Evolutionary conservation across 2,329 filamentous ascomycete species (phyloP).

Genomic region (Pyrenochaeta sp.): DNA sequence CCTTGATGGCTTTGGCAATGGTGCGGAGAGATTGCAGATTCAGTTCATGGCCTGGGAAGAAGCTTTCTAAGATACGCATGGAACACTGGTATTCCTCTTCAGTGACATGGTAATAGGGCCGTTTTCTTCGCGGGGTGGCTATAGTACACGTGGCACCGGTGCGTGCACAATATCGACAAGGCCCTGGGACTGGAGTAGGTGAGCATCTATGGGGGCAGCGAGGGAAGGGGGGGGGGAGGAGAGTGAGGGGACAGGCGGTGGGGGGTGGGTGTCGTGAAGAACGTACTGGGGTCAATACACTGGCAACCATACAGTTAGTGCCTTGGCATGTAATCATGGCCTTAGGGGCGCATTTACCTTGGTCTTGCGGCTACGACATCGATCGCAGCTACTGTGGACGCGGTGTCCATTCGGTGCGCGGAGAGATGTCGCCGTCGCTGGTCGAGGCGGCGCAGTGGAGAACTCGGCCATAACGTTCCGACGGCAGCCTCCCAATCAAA

Average conservation of each 20-base stretch:
- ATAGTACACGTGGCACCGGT: slow-evolving; percentile 47
- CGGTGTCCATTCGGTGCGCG: slow-evolving; percentile 41
- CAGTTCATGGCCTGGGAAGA: slow-evolving; percentile 48
- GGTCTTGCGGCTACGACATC: slow-evolving; percentile 49
- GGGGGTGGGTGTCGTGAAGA: slow-evolving; percentile 4
- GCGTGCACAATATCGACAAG: slow-evolving; percentile 49
- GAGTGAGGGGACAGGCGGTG: neutral
- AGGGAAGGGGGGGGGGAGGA: too few relatives aligned
- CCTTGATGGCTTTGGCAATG: slow-evolving; percentile 43
- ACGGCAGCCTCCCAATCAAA: slow-evolving; percentile 13
- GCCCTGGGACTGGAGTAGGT: slow-evolving; percentile 45
- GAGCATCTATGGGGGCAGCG: too few relatives aligned
- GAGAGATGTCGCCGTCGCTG: slow-evolving; percentile 20
- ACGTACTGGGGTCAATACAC: slow-evolving; percentile 50
- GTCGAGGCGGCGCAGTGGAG: slow-evolving; percentile 24
- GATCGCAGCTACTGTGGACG: slow-evolving; percentile 49
- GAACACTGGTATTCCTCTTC: slow-evolving; percentile 51
- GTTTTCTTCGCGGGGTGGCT: slow-evolving; percentile 46
- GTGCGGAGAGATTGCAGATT: slow-evolving; percentile 44
- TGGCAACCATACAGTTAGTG: slow-evolving; percentile 33
- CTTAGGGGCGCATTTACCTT: slow-evolving; percentile 34
- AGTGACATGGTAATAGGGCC: slow-evolving; percentile 51
- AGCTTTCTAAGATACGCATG: slow-evolving; percentile 47
- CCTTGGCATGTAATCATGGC: slow-evolving; percentile 28
- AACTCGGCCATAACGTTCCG: slow-evolving; percentile 37